A percentile compares a stretch with the other conserved stretches of the same genome.
Evolutionary conservation across 2,329 filamentous ascomycete genomes (phyloP).

Genomic region (Monilinia fructicola): DNA sequence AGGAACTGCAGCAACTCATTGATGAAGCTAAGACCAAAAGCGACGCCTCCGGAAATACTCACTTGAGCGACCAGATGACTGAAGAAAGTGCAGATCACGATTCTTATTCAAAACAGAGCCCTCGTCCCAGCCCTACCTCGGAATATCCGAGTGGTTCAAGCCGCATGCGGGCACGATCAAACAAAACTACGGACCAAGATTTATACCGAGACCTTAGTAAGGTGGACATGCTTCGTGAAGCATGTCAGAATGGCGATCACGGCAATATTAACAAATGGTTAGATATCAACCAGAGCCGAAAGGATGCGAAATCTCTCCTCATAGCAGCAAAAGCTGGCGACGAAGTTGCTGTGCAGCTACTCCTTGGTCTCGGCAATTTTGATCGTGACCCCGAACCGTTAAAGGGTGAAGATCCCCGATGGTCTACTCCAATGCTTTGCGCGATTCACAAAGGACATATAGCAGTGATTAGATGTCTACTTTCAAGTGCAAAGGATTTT

Average conservation of each 20-base stretch:
- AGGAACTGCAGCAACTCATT: conserved; percentile 69
- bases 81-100: conserved; percentile 44
- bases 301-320: conserved; percentile 84
- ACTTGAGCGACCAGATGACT: conserved; percentile 54
- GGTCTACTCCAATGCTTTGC: conserved; percentile 88
- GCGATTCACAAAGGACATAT: conserved; percentile 89
- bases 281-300: conserved; percentile 51
- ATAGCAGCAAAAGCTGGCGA: conserved; percentile 91
- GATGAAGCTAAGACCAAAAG: conserved; percentile 59
- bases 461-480: conserved; percentile 76
- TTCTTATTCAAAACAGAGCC: conserved; percentile 58
- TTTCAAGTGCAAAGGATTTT: conserved; percentile 79
- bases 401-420: conserved; percentile 57
- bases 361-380: conserved; percentile 52
- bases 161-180: conserved; percentile 51
- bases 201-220: conserved; percentile 63
- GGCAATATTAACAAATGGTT: conserved; percentile 62
- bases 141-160: conserved; percentile 40
- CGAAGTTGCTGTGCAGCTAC: conserved; percentile 50
- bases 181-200: conserved; percentile 63
- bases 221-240: conserved; percentile 48
- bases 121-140: conserved; percentile 54
- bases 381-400: conserved; percentile 70
- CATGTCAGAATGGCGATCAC: conserved; percentile 60
- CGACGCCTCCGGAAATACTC: conserved; percentile 52